Conservation (phyloP, 257 asterid genomes). For the Vinca minor region DNA sequence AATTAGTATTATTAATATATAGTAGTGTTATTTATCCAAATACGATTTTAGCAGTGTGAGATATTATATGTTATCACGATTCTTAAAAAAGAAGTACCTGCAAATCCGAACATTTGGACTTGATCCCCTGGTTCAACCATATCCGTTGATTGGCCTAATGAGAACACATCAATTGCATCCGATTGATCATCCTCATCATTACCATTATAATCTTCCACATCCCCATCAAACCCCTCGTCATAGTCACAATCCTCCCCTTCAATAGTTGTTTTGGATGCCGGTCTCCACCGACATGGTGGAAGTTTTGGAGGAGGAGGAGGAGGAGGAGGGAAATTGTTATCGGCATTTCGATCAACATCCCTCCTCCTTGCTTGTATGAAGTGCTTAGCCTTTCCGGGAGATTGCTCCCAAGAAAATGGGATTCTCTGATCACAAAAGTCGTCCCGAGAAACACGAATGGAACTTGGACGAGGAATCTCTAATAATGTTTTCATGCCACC, state of each 20-base stretch:
- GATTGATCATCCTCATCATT: constrained; percentile 18
- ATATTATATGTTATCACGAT: no score
- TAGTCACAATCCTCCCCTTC: neutral
- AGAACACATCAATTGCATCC: constrained; percentile 54
- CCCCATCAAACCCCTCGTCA: constrained; percentile 23
- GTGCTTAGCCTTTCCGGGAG: constrained; percentile 66
- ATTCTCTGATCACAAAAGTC: constrained; percentile 34
- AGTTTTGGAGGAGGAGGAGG: no score
- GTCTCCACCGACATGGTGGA: constrained; percentile 48
- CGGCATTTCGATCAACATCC: no score
- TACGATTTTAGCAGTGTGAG: no score
- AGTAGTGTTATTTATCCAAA: no score
- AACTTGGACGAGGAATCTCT: constrained; percentile 4
- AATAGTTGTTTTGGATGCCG: constrained; percentile 9
- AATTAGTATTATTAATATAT: no score
- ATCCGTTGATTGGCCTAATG: constrained; percentile 46
- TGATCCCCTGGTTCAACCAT: constrained; percentile 21
- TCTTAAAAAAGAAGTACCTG: no score
- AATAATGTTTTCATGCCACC: constrained; percentile 10
- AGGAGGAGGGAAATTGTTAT: constrained; percentile 18
- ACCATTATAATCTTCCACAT: constrained; percentile 16
- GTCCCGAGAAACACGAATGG: constrained; percentile 15
- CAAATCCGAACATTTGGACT: neutral
- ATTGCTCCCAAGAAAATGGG: constrained; percentile 76
- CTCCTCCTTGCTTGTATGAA: neutral